Evolutionary conservation across 352 stramenopile species (phyloP).

Genomic region (Thraustotheca clavata): DNA sequence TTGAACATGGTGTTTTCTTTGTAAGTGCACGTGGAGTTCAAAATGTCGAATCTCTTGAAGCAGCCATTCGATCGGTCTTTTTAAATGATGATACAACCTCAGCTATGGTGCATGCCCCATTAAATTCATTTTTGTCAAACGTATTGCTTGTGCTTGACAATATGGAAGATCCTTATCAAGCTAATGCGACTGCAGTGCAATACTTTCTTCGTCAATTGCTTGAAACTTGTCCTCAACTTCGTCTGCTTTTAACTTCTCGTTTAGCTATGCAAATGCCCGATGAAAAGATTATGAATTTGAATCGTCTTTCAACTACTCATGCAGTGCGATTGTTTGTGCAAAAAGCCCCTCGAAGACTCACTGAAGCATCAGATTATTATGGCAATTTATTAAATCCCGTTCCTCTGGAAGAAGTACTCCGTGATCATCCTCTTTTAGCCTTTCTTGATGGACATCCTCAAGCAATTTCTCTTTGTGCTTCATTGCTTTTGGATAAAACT

Average conservation of each 20-base stretch:
- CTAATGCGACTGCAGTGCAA: slow-evolving; percentile 41
- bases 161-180: slow-evolving; percentile 73
- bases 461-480: slow-evolving; percentile 67
- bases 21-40: slow-evolving; percentile 57
- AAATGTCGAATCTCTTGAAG: slow-evolving; percentile 63
- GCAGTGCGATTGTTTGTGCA: slow-evolving; percentile 70
- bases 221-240: slow-evolving; percentile 45
- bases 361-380: slow-evolving; percentile 43
- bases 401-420: slow-evolving; percentile 37
- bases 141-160: slow-evolving; percentile 73
- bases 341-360: slow-evolving; percentile 52
- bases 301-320: slow-evolving; percentile 59
- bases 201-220: slow-evolving; percentile 59
- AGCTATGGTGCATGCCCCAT: slow-evolving; percentile 21
- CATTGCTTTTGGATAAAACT: slow-evolving; percentile 62
- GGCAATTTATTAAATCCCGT: no score
- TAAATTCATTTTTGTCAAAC: slow-evolving; percentile 46
- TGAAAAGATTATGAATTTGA: slow-evolving; percentile 73
- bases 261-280: slow-evolving; percentile 45
- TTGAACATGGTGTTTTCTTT: slow-evolving; percentile 66
- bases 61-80: slow-evolving; percentile 54
- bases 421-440: slow-evolving; percentile 62
- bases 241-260: slow-evolving; percentile 57
- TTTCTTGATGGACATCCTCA: slow-evolving; percentile 75
- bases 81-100: slow-evolving; percentile 44